These are phyloP conservation scores for Suhomyces wounanorum DNA, from an alignment of 1,139 yeast genomes.

Conservation along the genomic window DNA sequence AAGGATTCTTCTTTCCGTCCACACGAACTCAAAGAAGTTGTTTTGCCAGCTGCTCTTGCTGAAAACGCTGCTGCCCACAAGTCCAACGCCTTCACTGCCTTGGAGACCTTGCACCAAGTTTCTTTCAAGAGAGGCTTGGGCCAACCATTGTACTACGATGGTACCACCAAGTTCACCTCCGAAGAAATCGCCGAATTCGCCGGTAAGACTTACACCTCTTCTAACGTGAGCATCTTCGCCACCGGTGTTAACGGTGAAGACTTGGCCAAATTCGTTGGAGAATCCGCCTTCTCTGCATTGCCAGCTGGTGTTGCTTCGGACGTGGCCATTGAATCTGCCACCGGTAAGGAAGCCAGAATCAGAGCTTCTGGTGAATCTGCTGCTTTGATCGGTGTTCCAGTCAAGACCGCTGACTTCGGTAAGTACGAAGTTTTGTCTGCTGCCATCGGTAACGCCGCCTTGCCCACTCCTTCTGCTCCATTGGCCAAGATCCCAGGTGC, in stretches of 20 bases:
- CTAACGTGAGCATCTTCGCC: conserved; percentile 71
- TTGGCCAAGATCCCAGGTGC: conserved; percentile 55
- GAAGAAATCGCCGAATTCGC: conserved; percentile 74
- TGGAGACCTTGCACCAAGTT: conserved; percentile 77
- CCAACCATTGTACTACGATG: conserved; percentile 76
- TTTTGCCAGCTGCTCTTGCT: conserved; percentile 72
- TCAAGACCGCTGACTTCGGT: conserved; percentile 62
- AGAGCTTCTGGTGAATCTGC: conserved; percentile 67
- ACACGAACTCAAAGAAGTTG: conserved; percentile 81
- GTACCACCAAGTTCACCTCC: conserved; percentile 55
- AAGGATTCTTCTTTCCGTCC: conserved; percentile 74
- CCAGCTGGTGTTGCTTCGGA: conserved; percentile 57
- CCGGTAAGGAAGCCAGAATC: conserved; percentile 76
- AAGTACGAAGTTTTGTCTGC: conserved; percentile 73
- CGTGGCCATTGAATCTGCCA: conserved; percentile 46
- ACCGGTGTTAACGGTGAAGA: conserved; percentile 76
- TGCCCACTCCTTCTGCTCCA: conserved; percentile 50
- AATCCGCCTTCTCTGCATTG: conserved; percentile 66
- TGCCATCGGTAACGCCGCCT: conserved; percentile 66
- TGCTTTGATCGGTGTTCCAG: conserved; percentile 84
- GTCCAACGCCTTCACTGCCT: conserved; percentile 59
- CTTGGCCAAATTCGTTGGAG: conserved; percentile 64
- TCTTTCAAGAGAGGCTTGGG: conserved; percentile 92
- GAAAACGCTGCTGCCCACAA: conserved; percentile 53
- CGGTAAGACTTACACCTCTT: conserved; percentile 64